phyloP scores from a whole-genome alignment of 2,329 filamentous ascomycete genomes.

The Fusarium sp. region DNA sequence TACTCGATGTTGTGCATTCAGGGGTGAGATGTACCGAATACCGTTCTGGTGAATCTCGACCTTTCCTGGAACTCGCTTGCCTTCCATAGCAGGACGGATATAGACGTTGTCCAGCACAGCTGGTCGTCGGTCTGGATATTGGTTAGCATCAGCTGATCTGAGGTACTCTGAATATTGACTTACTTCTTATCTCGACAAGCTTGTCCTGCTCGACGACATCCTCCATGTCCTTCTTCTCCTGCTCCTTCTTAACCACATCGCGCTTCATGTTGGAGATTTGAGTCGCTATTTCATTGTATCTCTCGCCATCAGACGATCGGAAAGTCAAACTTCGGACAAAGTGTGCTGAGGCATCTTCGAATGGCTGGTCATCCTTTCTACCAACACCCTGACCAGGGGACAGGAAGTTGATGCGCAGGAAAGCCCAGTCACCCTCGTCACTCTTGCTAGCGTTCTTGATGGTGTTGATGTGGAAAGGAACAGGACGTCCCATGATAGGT shows the following conservation, averaged over 20 bases:
- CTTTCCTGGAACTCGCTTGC: conserved; percentile 94
- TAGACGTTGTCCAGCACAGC: conserved; percentile 93
- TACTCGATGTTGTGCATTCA: conserved; percentile 84
- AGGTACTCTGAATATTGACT: conserved; percentile 48
- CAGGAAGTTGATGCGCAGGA: conserved; percentile 95
- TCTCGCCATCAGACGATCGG: conserved; percentile 86
- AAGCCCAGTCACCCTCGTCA: conserved; percentile 93
- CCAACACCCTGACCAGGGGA: conserved; percentile 98
- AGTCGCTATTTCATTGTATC: conserved; percentile 89
- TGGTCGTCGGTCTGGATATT: conserved; percentile 82
- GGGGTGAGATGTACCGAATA: conserved; percentile 89
- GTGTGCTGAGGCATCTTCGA: conserved; percentile 94
- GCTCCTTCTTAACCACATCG: conserved; percentile 88
- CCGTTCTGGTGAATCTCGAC: conserved; percentile 99
- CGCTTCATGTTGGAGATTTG: conserved; percentile 98
- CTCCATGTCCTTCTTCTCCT: conserved; percentile 99
- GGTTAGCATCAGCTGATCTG: conserved; percentile 51
- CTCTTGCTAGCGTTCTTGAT: conserved; percentile 99
- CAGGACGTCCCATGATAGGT: conserved; percentile 96
- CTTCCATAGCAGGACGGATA: conserved; percentile 93
- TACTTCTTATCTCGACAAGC: conserved; percentile 91
- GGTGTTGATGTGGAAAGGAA: conserved; percentile 96
- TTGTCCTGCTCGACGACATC: conserved; percentile 99
- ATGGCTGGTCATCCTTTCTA: conserved; percentile 96
- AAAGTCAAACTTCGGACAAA: conserved; percentile 97